Percentiles rank a stretch among this genome's conserved stretches.
Conservation (phyloP, 805 yeast species). For the Ascoidea rubescens region DNA sequence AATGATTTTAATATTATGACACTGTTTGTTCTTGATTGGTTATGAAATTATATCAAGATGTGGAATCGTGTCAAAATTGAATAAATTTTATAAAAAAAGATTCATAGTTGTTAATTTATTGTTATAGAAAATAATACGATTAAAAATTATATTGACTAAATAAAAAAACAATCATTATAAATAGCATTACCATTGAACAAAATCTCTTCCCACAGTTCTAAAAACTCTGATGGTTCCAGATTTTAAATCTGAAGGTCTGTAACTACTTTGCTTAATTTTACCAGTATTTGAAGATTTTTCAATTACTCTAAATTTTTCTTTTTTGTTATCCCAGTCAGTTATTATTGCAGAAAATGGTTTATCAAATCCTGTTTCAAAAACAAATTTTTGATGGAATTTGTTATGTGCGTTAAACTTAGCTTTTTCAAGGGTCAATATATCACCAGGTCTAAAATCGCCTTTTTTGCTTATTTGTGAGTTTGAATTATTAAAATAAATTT, state of each 20-base stretch:
- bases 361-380: constrained; percentile 42
- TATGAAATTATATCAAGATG: too few species aligned
- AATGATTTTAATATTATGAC: too few species aligned
- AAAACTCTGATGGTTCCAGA: constrained; percentile 71
- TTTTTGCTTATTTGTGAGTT: constrained; percentile 23
- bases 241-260: constrained; percentile 58
- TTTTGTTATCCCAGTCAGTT: constrained; percentile 58
- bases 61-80: too few species aligned
- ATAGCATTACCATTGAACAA: constrained; percentile 48
- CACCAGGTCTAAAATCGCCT: constrained; percentile 72
- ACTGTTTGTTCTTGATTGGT: too few species aligned
- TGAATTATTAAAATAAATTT: constrained; percentile 41
- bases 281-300: constrained; percentile 36
- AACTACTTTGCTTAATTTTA: constrained; percentile 42
- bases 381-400: constrained; percentile 40
- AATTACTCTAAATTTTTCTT: constrained; percentile 56
- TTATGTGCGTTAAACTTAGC: constrained; percentile 62
- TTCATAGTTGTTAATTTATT: too few species aligned
- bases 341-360: constrained; percentile 48
- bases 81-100: too few species aligned
- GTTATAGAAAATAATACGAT: too few species aligned
- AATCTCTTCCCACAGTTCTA: constrained; percentile 62
- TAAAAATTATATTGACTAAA: too few species aligned
- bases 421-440: constrained; percentile 59
- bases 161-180: too few species aligned